These are phyloP conservation scores for Panaeolus cyanescens DNA, from an alignment of 768 basidiomycete genomes.

Conservation along the genomic window DNA sequence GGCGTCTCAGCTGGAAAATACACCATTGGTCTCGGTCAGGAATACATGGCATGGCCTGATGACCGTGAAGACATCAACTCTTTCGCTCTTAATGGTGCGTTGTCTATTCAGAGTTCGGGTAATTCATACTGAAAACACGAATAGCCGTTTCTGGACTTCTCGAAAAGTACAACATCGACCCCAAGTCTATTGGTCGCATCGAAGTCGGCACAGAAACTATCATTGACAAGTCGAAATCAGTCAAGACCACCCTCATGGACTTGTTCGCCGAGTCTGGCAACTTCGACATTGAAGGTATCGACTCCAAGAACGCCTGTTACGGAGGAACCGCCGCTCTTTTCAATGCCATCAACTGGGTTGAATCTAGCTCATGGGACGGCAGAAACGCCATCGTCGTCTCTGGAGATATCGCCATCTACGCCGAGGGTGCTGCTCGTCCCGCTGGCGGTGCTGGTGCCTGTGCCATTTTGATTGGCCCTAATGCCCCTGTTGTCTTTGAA, in stretches of 20 bases:
- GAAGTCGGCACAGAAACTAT: conserved; percentile 99
- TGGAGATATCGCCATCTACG: conserved; percentile 98
- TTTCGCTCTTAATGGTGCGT: conserved; percentile 88
- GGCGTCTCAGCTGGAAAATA: conserved; percentile 96
- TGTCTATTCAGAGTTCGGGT: background rate
- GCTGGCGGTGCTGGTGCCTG: conserved; percentile 96
- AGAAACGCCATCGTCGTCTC: conserved; percentile 96
- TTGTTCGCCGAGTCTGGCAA: conserved; percentile 93
- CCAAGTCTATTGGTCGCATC: conserved; percentile 93
- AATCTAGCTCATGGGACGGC: conserved; percentile 95
- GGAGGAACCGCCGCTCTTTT: conserved; percentile 98
- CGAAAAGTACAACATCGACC: conserved; percentile 94
- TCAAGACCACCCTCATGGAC: conserved; percentile 98
- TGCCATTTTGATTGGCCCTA: conserved; percentile 94
- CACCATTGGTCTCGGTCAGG: conserved; percentile 97
- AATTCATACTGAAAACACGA: conserved; percentile 9
- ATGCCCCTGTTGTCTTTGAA: conserved; percentile 93
- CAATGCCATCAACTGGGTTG: conserved; percentile 99
- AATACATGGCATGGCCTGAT: conserved; percentile 98
- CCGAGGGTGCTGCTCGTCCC: conserved; percentile 91
- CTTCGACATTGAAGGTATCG: conserved; percentile 97
- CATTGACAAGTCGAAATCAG: conserved; percentile 99
- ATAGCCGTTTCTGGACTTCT: conserved; percentile 87
- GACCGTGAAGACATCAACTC: conserved; percentile 99
- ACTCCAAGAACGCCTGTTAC: conserved; percentile 99